Evolutionary conservation across 73 alveolate species (phyloP).

Genomic region (Symbiodinium pilosum): DNA sequence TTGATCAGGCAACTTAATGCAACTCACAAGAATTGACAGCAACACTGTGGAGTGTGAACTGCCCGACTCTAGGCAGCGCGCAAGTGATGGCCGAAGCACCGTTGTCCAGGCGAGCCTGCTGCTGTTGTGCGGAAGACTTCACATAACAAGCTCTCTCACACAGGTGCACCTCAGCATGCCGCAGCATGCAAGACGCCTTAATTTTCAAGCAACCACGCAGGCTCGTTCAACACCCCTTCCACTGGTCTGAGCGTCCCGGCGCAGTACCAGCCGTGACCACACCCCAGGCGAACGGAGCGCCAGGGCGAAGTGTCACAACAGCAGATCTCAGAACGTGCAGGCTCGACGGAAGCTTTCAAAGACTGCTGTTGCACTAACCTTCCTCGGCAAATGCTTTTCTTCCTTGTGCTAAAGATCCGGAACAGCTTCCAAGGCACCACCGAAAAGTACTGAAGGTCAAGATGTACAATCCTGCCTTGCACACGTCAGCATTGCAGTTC

Average conservation of each 20-base stretch:
- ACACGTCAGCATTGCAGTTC: slow-evolving; percentile 66
- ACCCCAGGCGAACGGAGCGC: slow-evolving; percentile 80
- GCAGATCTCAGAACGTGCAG: too few species aligned
- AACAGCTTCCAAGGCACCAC: too few species aligned
- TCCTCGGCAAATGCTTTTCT: too few species aligned
- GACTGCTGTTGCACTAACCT: too few species aligned
- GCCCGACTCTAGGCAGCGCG: not conserved
- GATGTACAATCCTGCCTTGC: slow-evolving; percentile 14
- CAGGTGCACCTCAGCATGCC: slow-evolving; percentile 55
- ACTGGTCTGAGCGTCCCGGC: not conserved
- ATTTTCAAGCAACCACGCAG: not conserved
- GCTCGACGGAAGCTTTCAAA: too few species aligned
- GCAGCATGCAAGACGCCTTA: slow-evolving; percentile 83
- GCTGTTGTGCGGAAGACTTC: not conserved
- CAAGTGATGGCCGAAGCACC: slow-evolving; percentile 72
- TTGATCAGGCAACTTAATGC: not conserved
- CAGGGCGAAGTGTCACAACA: slow-evolving; percentile 90
- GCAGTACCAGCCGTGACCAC: slow-evolving; percentile 92
- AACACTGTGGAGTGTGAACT: not conserved
- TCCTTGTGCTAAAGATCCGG: too few species aligned
- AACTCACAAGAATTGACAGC: too few species aligned
- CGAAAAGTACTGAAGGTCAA: too few species aligned
- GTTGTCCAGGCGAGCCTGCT: slow-evolving; percentile 59
- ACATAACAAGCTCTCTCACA: not conserved
- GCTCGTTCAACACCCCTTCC: too few species aligned